These are phyloP conservation scores for Lasiosphaeria hispida DNA, from an alignment of 495 filamentous ascomycete genomes.

Conservation along the genomic window DNA sequence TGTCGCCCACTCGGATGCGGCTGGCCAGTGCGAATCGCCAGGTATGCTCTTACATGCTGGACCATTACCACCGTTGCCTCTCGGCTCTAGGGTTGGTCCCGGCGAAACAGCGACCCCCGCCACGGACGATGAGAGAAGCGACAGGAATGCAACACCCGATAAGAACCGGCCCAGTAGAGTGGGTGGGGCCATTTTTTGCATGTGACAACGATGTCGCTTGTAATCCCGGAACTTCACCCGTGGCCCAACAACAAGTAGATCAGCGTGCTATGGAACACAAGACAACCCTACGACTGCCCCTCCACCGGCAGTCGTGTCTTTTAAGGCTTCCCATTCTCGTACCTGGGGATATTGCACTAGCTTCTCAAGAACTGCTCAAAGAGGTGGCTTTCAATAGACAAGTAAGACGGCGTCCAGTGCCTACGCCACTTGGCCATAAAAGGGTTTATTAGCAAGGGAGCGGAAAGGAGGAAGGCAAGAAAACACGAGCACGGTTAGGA, in stretches of 20 bases:
- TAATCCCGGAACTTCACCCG: too few species aligned
- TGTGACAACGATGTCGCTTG: background rate
- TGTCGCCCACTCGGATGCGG: constrained; percentile 12
- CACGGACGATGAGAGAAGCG: background rate
- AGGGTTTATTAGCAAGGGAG: background rate
- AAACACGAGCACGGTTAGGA: too few species aligned
- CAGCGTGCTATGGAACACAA: too few species aligned
- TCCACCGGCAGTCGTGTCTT: too few species aligned
- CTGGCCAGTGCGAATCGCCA: constrained; percentile 27
- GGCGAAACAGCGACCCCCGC: background rate
- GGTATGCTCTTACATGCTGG: constrained; percentile 26
- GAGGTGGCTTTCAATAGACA: background rate
- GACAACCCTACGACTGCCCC: too few species aligned
- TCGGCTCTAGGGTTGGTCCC: background rate
- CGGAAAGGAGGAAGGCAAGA: background rate
- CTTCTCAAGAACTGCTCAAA: background rate
- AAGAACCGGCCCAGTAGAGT: background rate
- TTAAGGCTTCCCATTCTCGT: too few species aligned
- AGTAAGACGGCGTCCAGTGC: background rate
- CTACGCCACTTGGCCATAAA: background rate
- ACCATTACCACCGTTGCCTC: background rate
- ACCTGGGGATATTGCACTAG: too few species aligned
- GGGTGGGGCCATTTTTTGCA: background rate
- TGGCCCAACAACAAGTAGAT: too few species aligned
- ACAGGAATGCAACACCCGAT: background rate